phyloP scores from a whole-genome alignment of 768 basidiomycete species.

The Saitozyma podzolica region DNA sequence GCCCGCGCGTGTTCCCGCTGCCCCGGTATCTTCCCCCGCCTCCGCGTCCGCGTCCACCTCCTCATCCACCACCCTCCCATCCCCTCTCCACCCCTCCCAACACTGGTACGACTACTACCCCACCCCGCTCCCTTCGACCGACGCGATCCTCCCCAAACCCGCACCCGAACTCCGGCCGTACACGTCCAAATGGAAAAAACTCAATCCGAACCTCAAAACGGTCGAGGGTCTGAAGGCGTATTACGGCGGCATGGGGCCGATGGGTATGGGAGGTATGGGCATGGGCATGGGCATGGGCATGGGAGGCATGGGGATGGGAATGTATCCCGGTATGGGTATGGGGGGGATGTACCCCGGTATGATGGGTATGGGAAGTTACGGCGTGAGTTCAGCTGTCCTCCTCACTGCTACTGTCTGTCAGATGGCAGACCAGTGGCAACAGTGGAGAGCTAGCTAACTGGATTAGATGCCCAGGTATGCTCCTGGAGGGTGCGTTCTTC shows the following conservation, averaged over 20 bases:
- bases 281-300: conserved; percentile 23
- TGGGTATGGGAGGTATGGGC: conserved; percentile 24
- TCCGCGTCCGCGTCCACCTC: background rate
- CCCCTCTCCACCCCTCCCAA: conserved; percentile 5
- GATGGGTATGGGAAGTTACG: conserved; percentile 25
- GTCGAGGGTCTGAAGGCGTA: background rate
- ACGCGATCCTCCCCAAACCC: conserved; percentile 24
- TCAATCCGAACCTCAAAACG: conserved; percentile 34
- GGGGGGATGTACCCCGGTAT: conserved; percentile 22
- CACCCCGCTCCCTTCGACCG: conserved; percentile 7
- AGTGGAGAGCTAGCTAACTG: too few species aligned
- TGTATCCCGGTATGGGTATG: conserved; percentile 14
- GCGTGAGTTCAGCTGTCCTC: conserved; percentile 16
- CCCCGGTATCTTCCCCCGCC: background rate
- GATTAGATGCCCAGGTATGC: conserved; percentile 38
- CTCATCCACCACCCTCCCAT: background rate
- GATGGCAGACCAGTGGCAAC: background rate
- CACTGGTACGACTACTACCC: conserved; percentile 33
- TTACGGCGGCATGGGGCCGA: conserved; percentile 16
- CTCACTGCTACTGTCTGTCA: too few species aligned
- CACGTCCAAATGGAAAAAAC: conserved; percentile 41
- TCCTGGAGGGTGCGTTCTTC: conserved; percentile 17
- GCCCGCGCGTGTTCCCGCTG: too few species aligned
- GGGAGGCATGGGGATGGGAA: conserved; percentile 14
- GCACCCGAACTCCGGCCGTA: conserved; percentile 15